Evolutionary conservation across 169 alveolate species (phyloP).

Genomic region (Cryptosporidium andersoni): DNA sequence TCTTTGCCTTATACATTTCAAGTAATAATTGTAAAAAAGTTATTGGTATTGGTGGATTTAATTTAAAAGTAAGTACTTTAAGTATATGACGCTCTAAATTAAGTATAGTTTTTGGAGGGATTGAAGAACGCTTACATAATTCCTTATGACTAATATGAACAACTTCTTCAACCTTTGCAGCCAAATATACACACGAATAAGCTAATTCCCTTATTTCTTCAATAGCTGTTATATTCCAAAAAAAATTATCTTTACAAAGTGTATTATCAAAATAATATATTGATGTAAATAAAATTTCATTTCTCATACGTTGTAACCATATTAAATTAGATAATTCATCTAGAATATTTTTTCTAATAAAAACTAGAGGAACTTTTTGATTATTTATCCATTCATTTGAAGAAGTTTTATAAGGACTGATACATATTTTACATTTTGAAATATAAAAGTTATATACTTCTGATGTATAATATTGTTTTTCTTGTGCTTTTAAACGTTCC

Average conservation of each 20-base stretch:
- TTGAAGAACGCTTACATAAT: conserved; percentile 2
- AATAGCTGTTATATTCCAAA: neutral
- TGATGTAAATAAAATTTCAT: conserved; percentile 38
- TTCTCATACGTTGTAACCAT: conserved; percentile 46
- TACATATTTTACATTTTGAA: conserved; percentile 14
- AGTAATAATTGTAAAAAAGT: conserved; percentile 17
- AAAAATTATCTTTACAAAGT: conserved; percentile 7
- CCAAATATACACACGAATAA: conserved; percentile 43
- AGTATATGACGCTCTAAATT: conserved; percentile 29
- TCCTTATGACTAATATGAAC: conserved; percentile 24
- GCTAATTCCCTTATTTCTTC: conserved; percentile 44
- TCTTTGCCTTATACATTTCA: conserved; percentile 49
- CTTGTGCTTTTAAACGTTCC: too few relatives aligned
- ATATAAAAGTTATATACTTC: conserved; percentile 26
- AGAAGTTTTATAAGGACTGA: neutral
- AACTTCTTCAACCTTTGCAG: conserved; percentile 50
- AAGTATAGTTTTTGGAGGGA: neutral
- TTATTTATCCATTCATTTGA: neutral
- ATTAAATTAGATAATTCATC: conserved; percentile 34
- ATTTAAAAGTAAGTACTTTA: conserved; percentile 44
- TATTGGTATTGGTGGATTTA: conserved; percentile 46
- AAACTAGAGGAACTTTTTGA: neutral
- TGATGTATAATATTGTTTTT: conserved; percentile 10
- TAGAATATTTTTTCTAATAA: conserved; percentile 35
- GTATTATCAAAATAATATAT: conserved; percentile 48